A percentile compares a stretch with the other conserved stretches of the same genome.
Conservation (phyloP, 768 basidiomycete genomes). For the Termitomyces heimii region DNA sequence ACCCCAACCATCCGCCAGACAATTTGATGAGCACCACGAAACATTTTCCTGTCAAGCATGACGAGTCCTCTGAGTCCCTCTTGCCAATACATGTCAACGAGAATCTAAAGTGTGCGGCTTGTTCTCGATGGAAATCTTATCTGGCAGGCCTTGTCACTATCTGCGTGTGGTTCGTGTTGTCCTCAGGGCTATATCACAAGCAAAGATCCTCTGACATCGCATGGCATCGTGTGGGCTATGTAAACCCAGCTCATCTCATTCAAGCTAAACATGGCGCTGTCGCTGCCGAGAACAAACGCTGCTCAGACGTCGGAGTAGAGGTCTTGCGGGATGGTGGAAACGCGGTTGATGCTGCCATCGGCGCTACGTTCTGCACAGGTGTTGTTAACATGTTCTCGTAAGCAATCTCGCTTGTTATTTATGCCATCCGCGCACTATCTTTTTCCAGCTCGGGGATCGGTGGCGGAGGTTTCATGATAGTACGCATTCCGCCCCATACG, state of each 20-base stretch:
- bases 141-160: conserved; percentile 3
- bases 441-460: conserved; percentile 67
- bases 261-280: conserved; percentile 77
- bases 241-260: conserved; percentile 42
- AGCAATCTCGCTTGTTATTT: conserved; percentile 20
- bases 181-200: not conserved
- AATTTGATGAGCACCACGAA: not conserved
- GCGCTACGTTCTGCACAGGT: conserved; percentile 71
- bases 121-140: conserved; percentile 1
- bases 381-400: conserved; percentile 91
- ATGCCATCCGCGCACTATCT: not conserved
- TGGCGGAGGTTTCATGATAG: conserved; percentile 84
- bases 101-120: not conserved
- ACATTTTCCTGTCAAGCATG: not conserved
- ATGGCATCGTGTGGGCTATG: conserved; percentile 11
- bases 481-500: conserved; percentile 59
- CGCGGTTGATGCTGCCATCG: conserved; percentile 84
- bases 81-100: conserved; percentile 3
- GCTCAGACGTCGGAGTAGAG: conserved; percentile 80
- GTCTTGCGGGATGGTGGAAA: conserved; percentile 80
- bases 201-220: not conserved
- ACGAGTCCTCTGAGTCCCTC: not conserved
- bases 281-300: conserved; percentile 80
- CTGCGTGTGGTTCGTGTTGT: not conserved
- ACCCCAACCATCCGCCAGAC: too few species aligned